Conservation (phyloP, 805 yeast species). For the Kockiozyma suomiensis region DNA sequence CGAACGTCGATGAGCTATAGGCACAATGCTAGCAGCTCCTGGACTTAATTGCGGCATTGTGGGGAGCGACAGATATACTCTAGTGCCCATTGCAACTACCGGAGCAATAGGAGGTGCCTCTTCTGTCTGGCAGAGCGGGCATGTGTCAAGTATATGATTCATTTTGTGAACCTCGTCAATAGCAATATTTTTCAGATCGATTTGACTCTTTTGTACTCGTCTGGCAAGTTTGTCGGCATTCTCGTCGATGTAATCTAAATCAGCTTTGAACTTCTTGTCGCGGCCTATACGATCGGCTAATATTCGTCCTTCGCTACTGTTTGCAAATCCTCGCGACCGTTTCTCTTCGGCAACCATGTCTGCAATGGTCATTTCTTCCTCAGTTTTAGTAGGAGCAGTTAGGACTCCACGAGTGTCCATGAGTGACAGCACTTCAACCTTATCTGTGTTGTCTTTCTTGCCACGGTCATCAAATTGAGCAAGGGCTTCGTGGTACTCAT, state of each 20-base stretch:
- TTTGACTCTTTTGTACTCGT: slow-evolving; percentile 39
- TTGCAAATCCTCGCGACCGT: slow-evolving; percentile 27
- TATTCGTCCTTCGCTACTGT: slow-evolving; percentile 35
- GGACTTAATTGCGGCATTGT: slow-evolving; percentile 48
- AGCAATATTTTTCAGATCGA: slow-evolving; percentile 41
- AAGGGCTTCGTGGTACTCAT: slow-evolving; percentile 33
- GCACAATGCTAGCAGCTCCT: slow-evolving; percentile 47
- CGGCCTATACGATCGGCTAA: slow-evolving; percentile 45
- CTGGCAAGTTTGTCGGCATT: slow-evolving; percentile 46
- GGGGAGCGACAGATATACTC: slow-evolving; percentile 46
- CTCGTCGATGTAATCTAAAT: slow-evolving; percentile 51
- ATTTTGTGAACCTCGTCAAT: slow-evolving; percentile 39
- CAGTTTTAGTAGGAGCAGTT: slow-evolving; percentile 26
- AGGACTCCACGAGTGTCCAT: slow-evolving; percentile 27
- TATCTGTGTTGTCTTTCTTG: neutral
- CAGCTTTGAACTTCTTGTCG: slow-evolving; percentile 46
- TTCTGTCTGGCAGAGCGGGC: slow-evolving; percentile 45
- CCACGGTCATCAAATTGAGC: neutral
- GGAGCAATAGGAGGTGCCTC: slow-evolving; percentile 39
- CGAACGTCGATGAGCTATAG: slow-evolving; percentile 47
- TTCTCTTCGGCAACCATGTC: slow-evolving; percentile 45
- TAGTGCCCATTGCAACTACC: slow-evolving; percentile 45
- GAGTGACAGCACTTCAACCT: slow-evolving; percentile 27
- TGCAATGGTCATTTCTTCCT: slow-evolving; percentile 45
- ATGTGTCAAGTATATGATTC: slow-evolving; percentile 42